Conservation (phyloP, 2,329 filamentous ascomycete genomes). For the Fusarium sp. region DNA sequence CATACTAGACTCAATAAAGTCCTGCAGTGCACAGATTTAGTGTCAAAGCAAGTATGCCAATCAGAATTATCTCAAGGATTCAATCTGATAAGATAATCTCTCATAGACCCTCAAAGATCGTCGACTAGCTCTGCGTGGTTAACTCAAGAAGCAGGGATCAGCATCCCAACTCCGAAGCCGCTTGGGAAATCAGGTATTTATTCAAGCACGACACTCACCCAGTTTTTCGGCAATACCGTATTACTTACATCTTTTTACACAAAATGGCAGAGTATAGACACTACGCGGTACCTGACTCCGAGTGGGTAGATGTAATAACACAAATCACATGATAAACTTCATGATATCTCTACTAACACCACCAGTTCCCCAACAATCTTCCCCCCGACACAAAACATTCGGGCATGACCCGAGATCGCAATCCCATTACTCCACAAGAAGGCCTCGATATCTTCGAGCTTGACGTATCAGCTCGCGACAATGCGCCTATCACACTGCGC, state of each 20-base stretch:
- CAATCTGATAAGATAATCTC: too few relatives aligned
- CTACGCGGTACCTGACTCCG: slow-evolving; percentile 18
- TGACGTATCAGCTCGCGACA: slow-evolving; percentile 40
- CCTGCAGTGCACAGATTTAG: too few relatives aligned
- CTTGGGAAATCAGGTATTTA: background rate
- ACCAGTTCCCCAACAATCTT: slow-evolving; percentile 48
- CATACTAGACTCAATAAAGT: too few relatives aligned
- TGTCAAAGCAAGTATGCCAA: too few relatives aligned
- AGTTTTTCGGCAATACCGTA: background rate
- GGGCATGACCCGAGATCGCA: slow-evolving; percentile 37
- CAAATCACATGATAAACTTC: background rate
- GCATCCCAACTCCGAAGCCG: too few relatives aligned
- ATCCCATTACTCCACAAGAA: slow-evolving; percentile 41
- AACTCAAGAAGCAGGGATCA: too few relatives aligned
- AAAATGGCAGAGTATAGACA: slow-evolving; percentile 34
- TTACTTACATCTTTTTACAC: background rate
- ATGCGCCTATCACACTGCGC: slow-evolving; percentile 34
- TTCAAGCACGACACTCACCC: background rate
- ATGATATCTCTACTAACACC: slow-evolving; percentile 1
- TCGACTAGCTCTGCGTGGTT: too few relatives aligned
- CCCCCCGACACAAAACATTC: slow-evolving; percentile 22
- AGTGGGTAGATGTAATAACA: slow-evolving; percentile 26
- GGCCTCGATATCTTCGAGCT: slow-evolving; percentile 45
- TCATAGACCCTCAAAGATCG: too few relatives aligned
- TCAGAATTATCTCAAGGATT: too few relatives aligned